These are phyloP conservation scores for Monilinia laxa DNA, from an alignment of 2,329 filamentous ascomycete species.

Conservation along the genomic window DNA sequence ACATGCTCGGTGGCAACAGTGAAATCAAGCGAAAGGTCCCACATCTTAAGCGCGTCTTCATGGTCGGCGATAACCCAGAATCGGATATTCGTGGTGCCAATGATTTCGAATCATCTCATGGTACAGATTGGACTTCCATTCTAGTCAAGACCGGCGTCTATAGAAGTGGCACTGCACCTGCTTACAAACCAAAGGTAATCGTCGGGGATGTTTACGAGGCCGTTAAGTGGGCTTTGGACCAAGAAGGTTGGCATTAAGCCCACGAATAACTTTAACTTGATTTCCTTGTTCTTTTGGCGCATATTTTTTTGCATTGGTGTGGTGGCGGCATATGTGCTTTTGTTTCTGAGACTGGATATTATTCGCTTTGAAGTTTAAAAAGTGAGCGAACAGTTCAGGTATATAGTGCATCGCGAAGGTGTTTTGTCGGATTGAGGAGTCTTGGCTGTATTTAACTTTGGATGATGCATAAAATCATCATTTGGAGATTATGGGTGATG, in stretches of 20 bases:
- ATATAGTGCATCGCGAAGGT: conserved; percentile 2
- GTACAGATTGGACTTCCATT: conserved; percentile 74
- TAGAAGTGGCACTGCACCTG: conserved; percentile 53
- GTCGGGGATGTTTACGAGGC: conserved; percentile 74
- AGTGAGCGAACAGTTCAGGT: conserved; percentile 1
- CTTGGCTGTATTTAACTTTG: neutral
- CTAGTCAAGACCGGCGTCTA: conserved; percentile 82
- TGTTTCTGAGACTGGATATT: neutral
- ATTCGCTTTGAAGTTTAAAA: neutral
- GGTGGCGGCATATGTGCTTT: conserved; percentile 1
- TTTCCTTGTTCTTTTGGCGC: neutral
- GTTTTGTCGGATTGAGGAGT: conserved; percentile 1
- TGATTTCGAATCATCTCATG: conserved; percentile 62
- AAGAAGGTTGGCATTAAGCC: conserved; percentile 35
- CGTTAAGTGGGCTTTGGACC: conserved; percentile 71
- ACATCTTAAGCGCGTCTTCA: conserved; percentile 76
- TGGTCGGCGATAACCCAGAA: conserved; percentile 89
- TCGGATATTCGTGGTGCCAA: conserved; percentile 91
- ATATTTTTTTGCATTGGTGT: neutral
- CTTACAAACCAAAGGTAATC: conserved; percentile 61
- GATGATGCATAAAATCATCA: neutral
- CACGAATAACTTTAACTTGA: neutral
- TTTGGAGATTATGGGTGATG: neutral
- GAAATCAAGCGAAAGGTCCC: conserved; percentile 34
- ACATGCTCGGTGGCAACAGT: conserved; percentile 28